A percentile compares a stretch with the other conserved stretches of the same genome.
Evolutionary conservation across 768 basidiomycete genomes (phyloP).

Genomic region (Termitomyces sp.): DNA sequence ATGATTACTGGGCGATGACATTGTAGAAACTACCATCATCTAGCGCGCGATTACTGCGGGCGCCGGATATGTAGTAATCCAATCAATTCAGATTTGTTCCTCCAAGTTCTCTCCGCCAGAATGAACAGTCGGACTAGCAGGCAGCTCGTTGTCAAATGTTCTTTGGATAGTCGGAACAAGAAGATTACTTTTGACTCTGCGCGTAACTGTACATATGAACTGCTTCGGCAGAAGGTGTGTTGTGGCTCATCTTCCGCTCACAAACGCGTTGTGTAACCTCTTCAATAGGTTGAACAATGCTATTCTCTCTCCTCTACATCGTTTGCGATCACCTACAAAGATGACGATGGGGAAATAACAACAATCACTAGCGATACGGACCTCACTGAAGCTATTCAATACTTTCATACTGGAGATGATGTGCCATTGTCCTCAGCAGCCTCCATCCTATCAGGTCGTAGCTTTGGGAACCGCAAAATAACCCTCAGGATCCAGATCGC

Average conservation of each 20-base stretch:
- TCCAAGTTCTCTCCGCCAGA: not conserved
- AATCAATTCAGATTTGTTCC: not conserved
- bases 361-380: conserved; percentile 65
- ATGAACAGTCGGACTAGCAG: conserved; percentile 58
- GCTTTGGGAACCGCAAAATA: conserved; percentile 65
- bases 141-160: conserved; percentile 79
- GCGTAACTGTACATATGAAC: conserved; percentile 70
- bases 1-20: not conserved
- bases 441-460: conserved; percentile 68
- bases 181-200: conserved; percentile 78
- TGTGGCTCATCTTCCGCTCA: not conserved
- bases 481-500: conserved; percentile 70
- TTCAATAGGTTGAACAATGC: conserved; percentile 71
- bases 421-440: conserved; percentile 63
- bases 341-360: conserved; percentile 80
- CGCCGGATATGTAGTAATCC: not conserved
- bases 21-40: not conserved
- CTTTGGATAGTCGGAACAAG: conserved; percentile 68
- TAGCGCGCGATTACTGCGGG: conserved; percentile 12
- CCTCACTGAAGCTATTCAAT: conserved; percentile 81
- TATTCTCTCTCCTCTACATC: conserved; percentile 68
- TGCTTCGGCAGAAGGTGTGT: conserved; percentile 67
- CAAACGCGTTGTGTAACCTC: not conserved
- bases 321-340: conserved; percentile 77
- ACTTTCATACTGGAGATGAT: conserved; percentile 81